Conservation (phyloP, 2,329 filamentous ascomycete species). For the Fusarium sp. region DNA sequence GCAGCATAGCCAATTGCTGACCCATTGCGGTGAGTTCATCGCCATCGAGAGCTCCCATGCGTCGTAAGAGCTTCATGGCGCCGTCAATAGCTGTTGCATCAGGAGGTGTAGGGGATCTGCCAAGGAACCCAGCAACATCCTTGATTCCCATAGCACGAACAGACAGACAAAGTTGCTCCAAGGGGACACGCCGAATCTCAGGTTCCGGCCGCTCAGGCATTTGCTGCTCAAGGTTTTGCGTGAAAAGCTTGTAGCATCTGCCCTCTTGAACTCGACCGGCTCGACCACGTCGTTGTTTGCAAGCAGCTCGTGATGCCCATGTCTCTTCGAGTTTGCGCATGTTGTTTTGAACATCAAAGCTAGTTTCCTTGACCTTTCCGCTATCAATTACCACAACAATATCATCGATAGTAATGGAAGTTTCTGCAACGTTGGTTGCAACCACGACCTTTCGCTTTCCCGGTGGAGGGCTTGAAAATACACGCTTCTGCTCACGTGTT, state of each 20-base stretch:
- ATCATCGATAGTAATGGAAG: slow-evolving; percentile 98
- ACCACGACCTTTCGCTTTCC: slow-evolving; percentile 93
- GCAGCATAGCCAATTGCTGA: slow-evolving; percentile 92
- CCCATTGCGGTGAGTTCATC: slow-evolving; percentile 90
- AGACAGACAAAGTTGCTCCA: slow-evolving; percentile 94
- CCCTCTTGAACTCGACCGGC: slow-evolving; percentile 93
- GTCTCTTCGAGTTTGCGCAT: slow-evolving; percentile 95
- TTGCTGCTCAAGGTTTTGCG: slow-evolving; percentile 82
- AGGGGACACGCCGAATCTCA: slow-evolving; percentile 89
- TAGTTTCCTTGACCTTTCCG: slow-evolving; percentile 95
- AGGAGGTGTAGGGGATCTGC: slow-evolving; percentile 88
- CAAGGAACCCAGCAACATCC: slow-evolving; percentile 84
- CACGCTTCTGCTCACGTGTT: slow-evolving; percentile 85
- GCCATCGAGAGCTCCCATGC: slow-evolving; percentile 90
- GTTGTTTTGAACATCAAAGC: slow-evolving; percentile 89
- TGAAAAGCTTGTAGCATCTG: slow-evolving; percentile 95
- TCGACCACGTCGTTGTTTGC: slow-evolving; percentile 92
- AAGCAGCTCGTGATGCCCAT: slow-evolving; percentile 93
- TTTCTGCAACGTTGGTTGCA: slow-evolving; percentile 97
- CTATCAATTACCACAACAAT: slow-evolving; percentile 96
- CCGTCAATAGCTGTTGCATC: slow-evolving; percentile 86
- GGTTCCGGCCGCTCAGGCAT: slow-evolving; percentile 93
- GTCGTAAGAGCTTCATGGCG: slow-evolving; percentile 79
- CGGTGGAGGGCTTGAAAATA: slow-evolving; percentile 79
- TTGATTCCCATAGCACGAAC: slow-evolving; percentile 94